These are phyloP conservation scores for Hymenoscyphus fraxineus DNA, from an alignment of 2,329 filamentous ascomycete species.

Conservation along the genomic window DNA sequence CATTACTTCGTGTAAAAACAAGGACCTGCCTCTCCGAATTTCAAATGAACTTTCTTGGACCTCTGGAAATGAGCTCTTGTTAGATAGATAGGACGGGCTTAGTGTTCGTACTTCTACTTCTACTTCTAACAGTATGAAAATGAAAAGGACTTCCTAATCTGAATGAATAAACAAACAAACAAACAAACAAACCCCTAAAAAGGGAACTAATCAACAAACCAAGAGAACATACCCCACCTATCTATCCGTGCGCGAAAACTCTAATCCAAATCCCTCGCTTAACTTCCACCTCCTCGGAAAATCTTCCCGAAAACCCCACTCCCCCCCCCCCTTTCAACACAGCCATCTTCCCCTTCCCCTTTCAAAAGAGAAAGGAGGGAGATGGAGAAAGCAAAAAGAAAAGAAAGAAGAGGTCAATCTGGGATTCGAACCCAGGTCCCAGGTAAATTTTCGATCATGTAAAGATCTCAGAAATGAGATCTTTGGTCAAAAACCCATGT, in stretches of 20 bases:
- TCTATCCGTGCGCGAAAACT: no score
- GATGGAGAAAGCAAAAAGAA: no score
- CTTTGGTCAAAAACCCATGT: not conserved
- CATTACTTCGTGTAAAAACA: no score
- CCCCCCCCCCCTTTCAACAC: no score
- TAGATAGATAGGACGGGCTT: no score
- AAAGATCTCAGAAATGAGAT: not conserved
- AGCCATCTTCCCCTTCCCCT: no score
- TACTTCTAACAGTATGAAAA: no score
- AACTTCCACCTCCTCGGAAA: not conserved
- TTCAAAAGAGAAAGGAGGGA: no score
- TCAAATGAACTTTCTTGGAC: no score
- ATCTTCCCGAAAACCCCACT: not conserved
- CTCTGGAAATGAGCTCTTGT: no score
- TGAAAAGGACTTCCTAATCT: not conserved
- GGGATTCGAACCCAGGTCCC: slow-evolving; percentile 3
- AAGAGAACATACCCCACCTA: not conserved
- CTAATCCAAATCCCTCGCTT: not conserved
- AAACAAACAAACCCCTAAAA: not conserved
- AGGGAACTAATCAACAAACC: not conserved
- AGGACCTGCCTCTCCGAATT: not conserved
- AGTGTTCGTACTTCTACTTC: no score
- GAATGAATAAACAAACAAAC: not conserved
- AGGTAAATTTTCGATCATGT: not conserved
- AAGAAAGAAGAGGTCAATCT: not conserved